A percentile compares a stretch with the other conserved stretches of the same genome.
These are phyloP conservation scores for Globisporangium carolinianum DNA, from an alignment of 352 stramenopile species.

Conservation along the genomic window DNA sequence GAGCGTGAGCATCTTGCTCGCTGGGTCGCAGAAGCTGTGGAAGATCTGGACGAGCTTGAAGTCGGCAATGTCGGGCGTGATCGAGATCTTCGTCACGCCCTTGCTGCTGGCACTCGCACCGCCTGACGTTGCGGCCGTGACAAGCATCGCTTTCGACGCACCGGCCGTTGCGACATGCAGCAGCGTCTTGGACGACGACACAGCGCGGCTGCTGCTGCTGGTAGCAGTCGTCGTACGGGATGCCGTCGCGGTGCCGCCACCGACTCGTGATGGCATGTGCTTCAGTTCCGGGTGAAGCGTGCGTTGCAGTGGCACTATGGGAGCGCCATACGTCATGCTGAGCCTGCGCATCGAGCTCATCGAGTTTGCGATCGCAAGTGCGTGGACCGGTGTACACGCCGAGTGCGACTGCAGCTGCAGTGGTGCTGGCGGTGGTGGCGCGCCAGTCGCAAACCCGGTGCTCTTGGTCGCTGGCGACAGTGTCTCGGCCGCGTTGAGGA, in stretches of 20 bases:
- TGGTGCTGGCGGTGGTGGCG: background rate
- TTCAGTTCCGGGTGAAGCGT: constrained; percentile 13
- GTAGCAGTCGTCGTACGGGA: background rate
- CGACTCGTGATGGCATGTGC: background rate
- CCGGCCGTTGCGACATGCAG: background rate
- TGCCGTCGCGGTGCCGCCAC: no score
- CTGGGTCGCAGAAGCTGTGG: constrained; percentile 68
- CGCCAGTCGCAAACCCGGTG: no score
- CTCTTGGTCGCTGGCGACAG: constrained; percentile 31
- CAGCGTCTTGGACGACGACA: constrained; percentile 4
- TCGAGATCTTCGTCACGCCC: constrained; percentile 35
- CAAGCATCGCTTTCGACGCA: background rate
- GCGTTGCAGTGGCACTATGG: constrained; percentile 30
- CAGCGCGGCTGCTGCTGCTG: constrained; percentile 8
- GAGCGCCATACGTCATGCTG: constrained; percentile 40
- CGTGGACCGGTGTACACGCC: constrained; percentile 18
- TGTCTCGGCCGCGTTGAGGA: constrained; percentile 30
- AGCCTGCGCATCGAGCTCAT: constrained; percentile 54
- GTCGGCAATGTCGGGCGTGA: constrained; percentile 72
- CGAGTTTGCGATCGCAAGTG: constrained; percentile 47
- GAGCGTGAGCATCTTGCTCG: constrained; percentile 39
- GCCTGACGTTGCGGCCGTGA: background rate
- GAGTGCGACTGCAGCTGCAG: constrained; percentile 1
- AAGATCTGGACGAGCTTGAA: constrained; percentile 87
- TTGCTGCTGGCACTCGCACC: constrained; percentile 19